Evolutionary conservation across 371 early-diverging fungal species (phyloP), one percentile per base, ranked within the genome.

Genomic region (Mucor sp.): DNA sequence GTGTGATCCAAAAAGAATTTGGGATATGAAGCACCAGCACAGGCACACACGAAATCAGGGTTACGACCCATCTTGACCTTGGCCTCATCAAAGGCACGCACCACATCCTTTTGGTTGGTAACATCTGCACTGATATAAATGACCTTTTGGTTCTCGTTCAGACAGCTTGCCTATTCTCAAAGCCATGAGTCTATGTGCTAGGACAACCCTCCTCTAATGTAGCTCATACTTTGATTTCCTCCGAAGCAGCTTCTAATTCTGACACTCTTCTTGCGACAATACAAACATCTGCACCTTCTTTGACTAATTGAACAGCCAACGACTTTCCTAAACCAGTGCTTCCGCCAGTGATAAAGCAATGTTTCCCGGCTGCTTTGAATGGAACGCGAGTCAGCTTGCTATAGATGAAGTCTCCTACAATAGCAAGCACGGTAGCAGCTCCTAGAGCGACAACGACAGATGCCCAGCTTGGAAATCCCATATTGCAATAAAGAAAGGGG

Each of bases 321-420:
- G 89, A 85, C 63, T 91, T 87, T 30, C 99, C 99, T 21, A 97
- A 85, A 1, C 99, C 99, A 28, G 91, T 89, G 68, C 95, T 95
- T 66, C 95, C 98, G 61, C 99, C 99, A 0, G 98, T 94, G 39
- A 99, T 85, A 66, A 96, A 91, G 57, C 92, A 89, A 75, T 92
- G 93, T 75, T 90, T 81, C n/a, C 77, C 77, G 9, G 73, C 74
- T 17, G 82, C 79, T 30, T 68, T 65, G 28, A 80, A 80, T 15
- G 84, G 80, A 1, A 67, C 60, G 17, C 79, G 77, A 11, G 74
- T 75, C 5, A 76, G 30, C 3, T 68, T 72, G 15, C 41, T 60
- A 41, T 78, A 75, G 7, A 82, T 17, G 21, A 56, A 66, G 27
- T 82, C 78, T 14, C 62, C 57, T 3, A 59, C 21, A 27, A 71